Evolutionary conservation across 176 grass and related monocot species (phyloP).

Genomic region (Lolium multiflorum): DNA sequence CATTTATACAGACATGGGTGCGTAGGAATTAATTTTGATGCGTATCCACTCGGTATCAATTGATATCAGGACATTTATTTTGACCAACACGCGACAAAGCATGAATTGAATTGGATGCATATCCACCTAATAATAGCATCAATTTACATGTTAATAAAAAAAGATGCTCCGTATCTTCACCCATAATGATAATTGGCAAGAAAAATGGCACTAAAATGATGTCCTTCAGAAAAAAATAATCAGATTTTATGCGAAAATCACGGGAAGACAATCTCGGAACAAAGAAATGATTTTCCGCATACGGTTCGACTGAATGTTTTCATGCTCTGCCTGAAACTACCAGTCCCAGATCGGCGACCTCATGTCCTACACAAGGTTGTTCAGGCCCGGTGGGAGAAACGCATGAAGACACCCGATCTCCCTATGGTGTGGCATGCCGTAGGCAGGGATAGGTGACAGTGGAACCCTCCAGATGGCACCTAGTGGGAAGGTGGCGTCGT

Average conservation of each 20-base stretch:
- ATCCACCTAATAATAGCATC: neutral
- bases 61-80: neutral
- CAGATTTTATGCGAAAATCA: neutral
- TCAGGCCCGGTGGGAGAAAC: too few relatives aligned
- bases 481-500: too few relatives aligned
- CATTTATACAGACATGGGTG: too few relatives aligned
- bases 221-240: neutral
- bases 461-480: too few relatives aligned
- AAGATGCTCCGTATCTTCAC: neutral
- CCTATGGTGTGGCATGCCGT: too few relatives aligned
- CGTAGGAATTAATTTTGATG: neutral
- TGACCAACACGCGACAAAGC: neutral
- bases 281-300: too few relatives aligned
- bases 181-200: neutral
- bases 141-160: neutral
- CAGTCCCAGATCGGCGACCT: too few relatives aligned
- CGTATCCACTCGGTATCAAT: neutral
- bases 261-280: neutral
- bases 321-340: too few relatives aligned
- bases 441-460: too few relatives aligned
- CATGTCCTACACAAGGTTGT: too few relatives aligned
- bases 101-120: neutral
- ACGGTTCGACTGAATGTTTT: too few relatives aligned
- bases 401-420: too few relatives aligned
- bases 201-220: neutral